phyloP scores from a whole-genome alignment of 139 green algal genomes.

The Picochlorum sp. region DNA sequence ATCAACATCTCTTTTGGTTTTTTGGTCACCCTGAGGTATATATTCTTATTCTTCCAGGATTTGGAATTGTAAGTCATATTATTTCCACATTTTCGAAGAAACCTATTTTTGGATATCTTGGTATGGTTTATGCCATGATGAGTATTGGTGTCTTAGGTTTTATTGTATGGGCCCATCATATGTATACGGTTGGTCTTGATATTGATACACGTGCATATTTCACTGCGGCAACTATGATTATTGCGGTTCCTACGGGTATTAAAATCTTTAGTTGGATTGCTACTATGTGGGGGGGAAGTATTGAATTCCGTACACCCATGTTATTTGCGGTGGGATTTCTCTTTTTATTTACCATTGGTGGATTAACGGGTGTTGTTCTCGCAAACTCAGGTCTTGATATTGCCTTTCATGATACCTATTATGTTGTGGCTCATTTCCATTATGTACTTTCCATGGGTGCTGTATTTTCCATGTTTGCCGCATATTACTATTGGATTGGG shows the following conservation, averaged over 20 bases:
- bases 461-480: constrained; percentile 58
- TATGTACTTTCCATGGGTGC: constrained; percentile 65
- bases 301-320: constrained; percentile 58
- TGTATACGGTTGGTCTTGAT: constrained; percentile 56
- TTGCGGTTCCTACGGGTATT: constrained; percentile 56
- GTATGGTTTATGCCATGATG: constrained; percentile 46
- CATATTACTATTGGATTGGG: constrained; percentile 58
- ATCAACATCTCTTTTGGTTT: constrained; percentile 53
- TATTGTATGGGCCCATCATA: constrained; percentile 55
- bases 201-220: constrained; percentile 61
- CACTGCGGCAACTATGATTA: constrained; percentile 66
- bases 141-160: constrained; percentile 48
- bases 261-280: constrained; percentile 62
- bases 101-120: constrained; percentile 33
- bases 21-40: constrained; percentile 43
- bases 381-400: constrained; percentile 45
- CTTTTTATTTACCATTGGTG: constrained; percentile 56
- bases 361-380: constrained; percentile 46
- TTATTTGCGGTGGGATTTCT: constrained; percentile 57
- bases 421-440: constrained; percentile 57
- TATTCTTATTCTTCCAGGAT: constrained; percentile 49
- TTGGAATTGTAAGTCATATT: constrained; percentile 43
- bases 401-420: constrained; percentile 54
- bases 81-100: constrained; percentile 45
- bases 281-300: constrained; percentile 56